Evolutionary conservation across 1,284 basidiomycete species (phyloP), one percentile per base, ranked within the genome.

Genomic region (Exobasidium cylindrosporum): DNA sequence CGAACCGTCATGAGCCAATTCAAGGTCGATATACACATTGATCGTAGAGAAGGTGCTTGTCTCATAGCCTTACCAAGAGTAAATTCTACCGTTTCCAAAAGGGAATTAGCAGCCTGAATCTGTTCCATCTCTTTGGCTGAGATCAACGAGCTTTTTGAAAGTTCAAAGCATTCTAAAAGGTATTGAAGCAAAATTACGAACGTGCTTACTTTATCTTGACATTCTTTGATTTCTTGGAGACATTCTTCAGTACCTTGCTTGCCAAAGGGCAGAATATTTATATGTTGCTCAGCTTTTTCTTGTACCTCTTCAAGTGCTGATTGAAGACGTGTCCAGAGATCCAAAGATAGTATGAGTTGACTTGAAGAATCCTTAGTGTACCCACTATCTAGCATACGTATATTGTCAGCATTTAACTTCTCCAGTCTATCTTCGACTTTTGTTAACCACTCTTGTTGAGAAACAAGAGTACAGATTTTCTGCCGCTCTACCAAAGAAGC

Each of bases 401-500:
- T 7, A 40, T 17, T 17, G 17, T 40, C 35, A 10, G 10, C 35
- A 17, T 7, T 17, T 21, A 50, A 24, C 4, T 50, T 4, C n/a
- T 28, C 13, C 14, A 50, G 17, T 24, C 47, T 23, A 21, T 23
- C 5, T 14, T 50, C 2, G 2, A 50, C 47, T 28, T 21, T 13
- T 13, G 17, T 28, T 14, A 50, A 5, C 47, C 47, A 50, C 4
- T 14, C 5, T 14, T 24, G 47, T 14, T 50, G 21, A 13, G 4
- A 21, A 4, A 13, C 7, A 14, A 62, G 23, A 10, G 0, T 21
- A 17, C 54, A 30, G 11, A 61, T 26, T 10, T 71, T 66, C 29
- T 54, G 53, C 2, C 74, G 67, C 46, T 72, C 67, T 26, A 54
- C 66, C 47, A 74, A 47, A 1, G 70, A 69, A 1, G 72, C 45